Evolutionary conservation across 2,329 filamentous ascomycete genomes (phyloP).

Genomic region (Fusarium mexicanum): DNA sequence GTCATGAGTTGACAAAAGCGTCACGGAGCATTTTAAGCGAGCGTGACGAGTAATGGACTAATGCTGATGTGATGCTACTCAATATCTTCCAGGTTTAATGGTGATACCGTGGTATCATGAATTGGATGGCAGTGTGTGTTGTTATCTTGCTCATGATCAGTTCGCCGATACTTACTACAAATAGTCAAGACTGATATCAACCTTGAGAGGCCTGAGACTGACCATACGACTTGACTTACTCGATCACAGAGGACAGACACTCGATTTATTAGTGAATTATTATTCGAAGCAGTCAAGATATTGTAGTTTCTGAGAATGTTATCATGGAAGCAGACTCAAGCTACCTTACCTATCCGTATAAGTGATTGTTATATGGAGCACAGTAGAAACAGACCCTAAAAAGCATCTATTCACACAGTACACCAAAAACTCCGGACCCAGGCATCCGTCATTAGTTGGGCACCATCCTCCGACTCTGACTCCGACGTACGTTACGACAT

Average conservation of each 20-base stretch:
- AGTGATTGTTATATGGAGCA: background rate
- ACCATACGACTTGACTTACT: background rate
- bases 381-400: background rate
- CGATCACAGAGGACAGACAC: background rate
- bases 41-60: background rate
- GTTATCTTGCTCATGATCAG: background rate
- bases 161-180: background rate
- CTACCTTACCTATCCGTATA: background rate
- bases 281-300: too few relatives aligned
- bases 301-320: too few relatives aligned
- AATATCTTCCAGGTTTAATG: background rate
- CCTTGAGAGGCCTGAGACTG: background rate
- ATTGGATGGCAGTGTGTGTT: background rate
- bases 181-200: background rate
- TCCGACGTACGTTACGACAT: constrained; percentile 20
- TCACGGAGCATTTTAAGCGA: constrained; percentile 19
- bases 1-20: background rate
- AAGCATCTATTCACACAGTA: constrained; percentile 1
- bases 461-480: constrained; percentile 21
- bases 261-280: background rate
- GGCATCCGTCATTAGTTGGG: constrained; percentile 26
- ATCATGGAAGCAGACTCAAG: background rate
- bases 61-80: constrained; percentile 27
- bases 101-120: constrained; percentile 4
- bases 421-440: background rate